These are phyloP conservation scores for Paraphoma sp. DNA, from an alignment of 2,329 filamentous ascomycete species.

Conservation along the genomic window DNA sequence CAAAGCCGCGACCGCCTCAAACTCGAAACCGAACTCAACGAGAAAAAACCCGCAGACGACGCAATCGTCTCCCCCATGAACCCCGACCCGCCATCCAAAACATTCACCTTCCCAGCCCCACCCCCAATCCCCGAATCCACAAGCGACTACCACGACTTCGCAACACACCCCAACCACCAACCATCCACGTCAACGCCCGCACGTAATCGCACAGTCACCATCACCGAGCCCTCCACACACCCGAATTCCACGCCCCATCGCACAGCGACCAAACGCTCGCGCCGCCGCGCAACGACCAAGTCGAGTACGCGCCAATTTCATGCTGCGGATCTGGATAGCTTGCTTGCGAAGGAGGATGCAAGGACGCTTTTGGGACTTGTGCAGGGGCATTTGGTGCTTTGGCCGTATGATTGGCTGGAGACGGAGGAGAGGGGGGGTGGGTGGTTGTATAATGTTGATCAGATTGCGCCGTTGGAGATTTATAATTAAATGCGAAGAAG, in stretches of 20 bases:
- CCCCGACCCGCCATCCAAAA: conserved; percentile 25
- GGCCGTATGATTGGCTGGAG: conserved; percentile 88
- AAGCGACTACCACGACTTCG: conserved; percentile 15
- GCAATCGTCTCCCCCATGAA: conserved; percentile 39
- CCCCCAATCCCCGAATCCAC: conserved; percentile 38
- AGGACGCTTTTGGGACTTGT: conserved; percentile 82
- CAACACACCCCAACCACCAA: background rate
- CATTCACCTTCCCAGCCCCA: conserved; percentile 39
- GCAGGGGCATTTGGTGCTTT: conserved; percentile 88
- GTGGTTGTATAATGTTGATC: conserved; percentile 96
- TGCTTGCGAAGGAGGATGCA: conserved; percentile 76
- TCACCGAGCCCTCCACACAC: conserved; percentile 35
- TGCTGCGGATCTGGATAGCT: conserved; percentile 68
- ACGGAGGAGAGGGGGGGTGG: conserved; percentile 92
- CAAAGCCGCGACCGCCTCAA: conserved; percentile 21
- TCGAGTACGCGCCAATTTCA: conserved; percentile 69
- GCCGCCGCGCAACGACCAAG: conserved; percentile 74
- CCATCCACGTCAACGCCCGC: conserved; percentile 11
- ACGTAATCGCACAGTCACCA: conserved; percentile 46
- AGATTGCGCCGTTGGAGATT: conserved; percentile 94
- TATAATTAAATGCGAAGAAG: conserved; percentile 60
- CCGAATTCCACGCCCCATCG: conserved; percentile 19
- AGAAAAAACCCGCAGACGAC: conserved; percentile 44
- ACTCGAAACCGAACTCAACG: conserved; percentile 32
- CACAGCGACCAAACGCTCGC: conserved; percentile 48